Base-by-base conservation (phyloP, 371 early-diverging fungal genomes). In the Gilbertella persicaria region DNA sequence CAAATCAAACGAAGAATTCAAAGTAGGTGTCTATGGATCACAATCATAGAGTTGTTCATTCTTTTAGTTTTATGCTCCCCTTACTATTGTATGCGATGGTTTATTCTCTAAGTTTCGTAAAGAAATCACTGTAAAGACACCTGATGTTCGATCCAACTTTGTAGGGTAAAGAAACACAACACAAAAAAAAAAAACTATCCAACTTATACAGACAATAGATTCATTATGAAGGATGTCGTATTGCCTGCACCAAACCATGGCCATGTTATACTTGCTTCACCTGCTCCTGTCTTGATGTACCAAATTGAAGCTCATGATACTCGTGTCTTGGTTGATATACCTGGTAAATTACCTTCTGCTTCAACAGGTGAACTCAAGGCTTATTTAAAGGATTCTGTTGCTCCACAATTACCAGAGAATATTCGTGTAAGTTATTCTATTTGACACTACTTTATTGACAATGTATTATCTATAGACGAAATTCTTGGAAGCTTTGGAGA, bases 81-180 rank as follows among this genome's bases (percentile, higher is more conserved):
- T 95, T 12, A 91, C 91, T 0, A 72, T 95, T 54, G 88, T 95
- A 20, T 91, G 89, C 14, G 96, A 96, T 67, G 96, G 96, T 6
- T 88, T 91, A 61, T 90, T 90, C 53, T 95, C 94, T 47, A 94
- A 92, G 70, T 98, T 97, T 75, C 80, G 98, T 25, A 91, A 89
- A 62, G 80, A 89, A 28, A 72, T 82, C 45, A 82, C 85, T 28
- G 45, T 66, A 3, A 85, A 75, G 57, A 67, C 79, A 23, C 84
- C 89, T 17, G 60, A 70, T 13, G 80, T 79, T 17, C 79, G 75
- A 46, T 90, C 90, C 0, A 80, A 92, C 60, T 93, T 94, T 76
- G 92, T 90, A 29, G 94, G 92, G 88, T 90, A 61, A 45, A 16
- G 20, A 8, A 29, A 20, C 12, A 29, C 19, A 14, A 17, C 6